phyloP scores from a whole-genome alignment of 768 basidiomycete genomes.

The Botryobasidium botryosum region DNA sequence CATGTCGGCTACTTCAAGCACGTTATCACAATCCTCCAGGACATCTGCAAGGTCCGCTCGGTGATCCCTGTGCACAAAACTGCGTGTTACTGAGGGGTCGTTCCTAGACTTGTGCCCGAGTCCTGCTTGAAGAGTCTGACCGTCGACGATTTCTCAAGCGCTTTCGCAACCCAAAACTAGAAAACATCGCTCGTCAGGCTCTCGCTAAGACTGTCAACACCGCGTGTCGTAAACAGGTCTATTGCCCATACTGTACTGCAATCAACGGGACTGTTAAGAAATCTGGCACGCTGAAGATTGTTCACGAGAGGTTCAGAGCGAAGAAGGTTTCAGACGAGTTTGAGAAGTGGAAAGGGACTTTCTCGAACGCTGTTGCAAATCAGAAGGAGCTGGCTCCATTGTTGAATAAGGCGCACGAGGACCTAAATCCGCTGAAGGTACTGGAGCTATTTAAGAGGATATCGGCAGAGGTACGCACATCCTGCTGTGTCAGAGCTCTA shows the following conservation, averaged over 20 bases:
- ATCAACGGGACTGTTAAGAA: conserved; percentile 96
- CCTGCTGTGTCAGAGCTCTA: neutral
- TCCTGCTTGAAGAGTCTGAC: conserved; percentile 76
- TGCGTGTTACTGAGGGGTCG: neutral
- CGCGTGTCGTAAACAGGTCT: conserved; percentile 73
- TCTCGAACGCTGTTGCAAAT: conserved; percentile 62
- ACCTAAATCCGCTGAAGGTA: conserved; percentile 87
- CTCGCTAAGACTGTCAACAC: conserved; percentile 74
- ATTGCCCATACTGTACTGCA: conserved; percentile 85
- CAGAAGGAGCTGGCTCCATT: conserved; percentile 77
- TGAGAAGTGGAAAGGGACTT: conserved; percentile 73
- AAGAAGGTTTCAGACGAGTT: conserved; percentile 84
- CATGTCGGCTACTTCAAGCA: conserved; percentile 98
- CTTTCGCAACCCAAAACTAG: conserved; percentile 81
- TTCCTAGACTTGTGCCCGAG: conserved; percentile 63
- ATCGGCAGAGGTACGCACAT: conserved; percentile 60
- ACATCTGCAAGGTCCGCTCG: conserved; percentile 77
- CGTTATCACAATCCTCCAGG: conserved; percentile 80
- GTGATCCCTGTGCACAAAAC: neutral
- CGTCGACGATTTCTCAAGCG: conserved; percentile 68
- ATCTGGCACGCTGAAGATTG: conserved; percentile 83
- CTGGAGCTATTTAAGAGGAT: conserved; percentile 84
- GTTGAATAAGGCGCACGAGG: conserved; percentile 80
- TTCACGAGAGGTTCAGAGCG: conserved; percentile 92
- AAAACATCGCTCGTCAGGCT: conserved; percentile 77